Conservation (phyloP, 169 alveolate species). For the Plasmodium fragile region DNA sequence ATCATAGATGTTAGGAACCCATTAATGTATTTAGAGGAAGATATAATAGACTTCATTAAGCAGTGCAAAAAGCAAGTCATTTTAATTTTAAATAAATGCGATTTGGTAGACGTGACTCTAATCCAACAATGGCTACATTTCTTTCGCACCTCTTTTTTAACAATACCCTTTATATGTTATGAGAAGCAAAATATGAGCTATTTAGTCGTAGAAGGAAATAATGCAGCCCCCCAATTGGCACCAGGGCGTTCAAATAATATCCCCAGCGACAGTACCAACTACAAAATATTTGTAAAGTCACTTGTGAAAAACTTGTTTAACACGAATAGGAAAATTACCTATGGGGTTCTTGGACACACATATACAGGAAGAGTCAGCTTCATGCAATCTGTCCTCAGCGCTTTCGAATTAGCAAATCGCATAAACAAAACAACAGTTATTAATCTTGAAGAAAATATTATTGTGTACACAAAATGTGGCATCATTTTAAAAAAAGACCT, state of each 20-base stretch:
- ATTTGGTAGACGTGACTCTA: constrained; percentile 36
- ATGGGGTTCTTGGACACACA: constrained; percentile 62
- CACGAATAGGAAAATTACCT: constrained; percentile 27
- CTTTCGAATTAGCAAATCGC: not conserved
- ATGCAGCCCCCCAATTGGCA: not conserved
- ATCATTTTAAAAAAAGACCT: constrained; percentile 43
- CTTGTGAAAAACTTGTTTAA: not conserved
- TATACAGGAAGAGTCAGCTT: constrained; percentile 68
- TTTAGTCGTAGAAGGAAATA: not conserved
- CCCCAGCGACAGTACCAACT: not conserved
- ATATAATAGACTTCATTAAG: constrained; percentile 39
- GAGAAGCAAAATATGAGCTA: not conserved
- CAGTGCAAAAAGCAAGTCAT: constrained; percentile 62
- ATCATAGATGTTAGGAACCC: constrained; percentile 63
- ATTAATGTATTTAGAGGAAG: constrained; percentile 50
- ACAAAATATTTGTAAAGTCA: not conserved
- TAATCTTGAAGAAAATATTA: constrained; percentile 24
- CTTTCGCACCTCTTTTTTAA: constrained; percentile 42
- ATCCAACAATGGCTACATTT: constrained; percentile 46
- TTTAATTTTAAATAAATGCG: constrained; percentile 61
- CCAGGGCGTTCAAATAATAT: not conserved
- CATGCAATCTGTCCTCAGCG: constrained; percentile 8
- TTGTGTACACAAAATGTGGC: constrained; percentile 38
- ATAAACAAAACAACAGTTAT: not conserved
- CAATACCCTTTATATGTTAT: constrained; percentile 42